Base-by-base conservation (phyloP, 2,329 filamentous ascomycete species). In the Alternaria rosae region DNA sequence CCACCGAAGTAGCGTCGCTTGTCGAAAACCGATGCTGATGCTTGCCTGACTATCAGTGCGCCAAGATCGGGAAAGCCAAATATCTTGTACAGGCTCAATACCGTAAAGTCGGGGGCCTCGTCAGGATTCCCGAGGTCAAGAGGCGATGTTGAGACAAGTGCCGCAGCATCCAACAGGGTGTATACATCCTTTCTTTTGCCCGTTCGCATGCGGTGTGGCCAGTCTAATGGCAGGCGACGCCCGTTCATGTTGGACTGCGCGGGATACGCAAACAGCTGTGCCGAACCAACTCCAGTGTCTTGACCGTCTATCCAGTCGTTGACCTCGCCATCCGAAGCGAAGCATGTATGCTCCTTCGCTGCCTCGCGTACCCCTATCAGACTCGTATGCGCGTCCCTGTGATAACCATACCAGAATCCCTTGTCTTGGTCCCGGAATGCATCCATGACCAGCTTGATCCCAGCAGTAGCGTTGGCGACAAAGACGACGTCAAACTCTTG, bases 211-310 rank as follows among this genome's bases (percentile, higher is more conserved):
- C 65, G 69, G 42, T 57, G 61, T 32, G 86, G 84, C 94, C 93
- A 97, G 4, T 83, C 79, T 15, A 93, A 76, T 8, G 93, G 92
- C 61, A 92, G 85, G 55, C 92, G 88, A 21, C 85, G 86, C 3
- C 94, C 94, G 67, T 94, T 91, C 91, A 97, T 91, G 74, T 97
- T 97, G 30, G 94, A 97, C 76, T 98, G 94, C 2, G 90, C 94
- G 8, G 94, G 91, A 76, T 93, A 97, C 26, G 92, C 91, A 76
- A 98, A 92, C 1, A 92, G 77, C 30, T 64, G 67, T 25, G 79
- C 72, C n/a, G 73, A 65, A 17, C 65, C 51, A 44, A 55, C 43
- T 51, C 63, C 48, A 41, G 44, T 32, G 62, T 71, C 65, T 26
- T 65, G 62, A 41, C 73, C 71, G 52, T 82, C 74, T 8, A 94